Conservation (phyloP, 768 basidiomycete species). For the Favolaschia claudopus region DNA sequence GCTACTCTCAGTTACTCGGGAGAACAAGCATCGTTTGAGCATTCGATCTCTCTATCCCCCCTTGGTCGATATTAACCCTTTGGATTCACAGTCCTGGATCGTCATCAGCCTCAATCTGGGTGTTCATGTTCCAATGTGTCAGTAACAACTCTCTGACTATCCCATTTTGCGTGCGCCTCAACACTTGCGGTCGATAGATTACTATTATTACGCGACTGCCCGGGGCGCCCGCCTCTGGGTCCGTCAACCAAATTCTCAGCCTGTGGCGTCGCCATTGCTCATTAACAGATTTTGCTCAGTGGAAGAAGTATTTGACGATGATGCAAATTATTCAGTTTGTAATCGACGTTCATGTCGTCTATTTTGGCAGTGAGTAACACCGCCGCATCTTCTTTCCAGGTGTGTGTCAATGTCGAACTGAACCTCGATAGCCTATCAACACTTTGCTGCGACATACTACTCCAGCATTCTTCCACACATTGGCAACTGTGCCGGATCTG, state of each 20-base stretch:
- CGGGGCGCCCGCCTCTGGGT: conserved; percentile 98
- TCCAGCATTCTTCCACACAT: conserved; percentile 62
- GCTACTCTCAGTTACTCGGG: conserved; percentile 93
- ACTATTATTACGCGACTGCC: conserved; percentile 98
- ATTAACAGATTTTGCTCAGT: conserved; percentile 53
- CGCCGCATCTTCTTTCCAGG: neutral
- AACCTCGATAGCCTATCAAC: conserved; percentile 74
- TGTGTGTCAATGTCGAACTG: conserved; percentile 11
- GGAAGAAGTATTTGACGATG: conserved; percentile 96
- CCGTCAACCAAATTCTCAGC: too few relatives aligned
- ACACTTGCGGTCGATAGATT: conserved; percentile 69
- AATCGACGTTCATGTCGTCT: conserved; percentile 87
- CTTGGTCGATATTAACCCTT: conserved; percentile 16
- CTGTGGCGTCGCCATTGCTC: neutral
- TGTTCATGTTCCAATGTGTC: conserved; percentile 98
- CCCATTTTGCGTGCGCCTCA: neutral
- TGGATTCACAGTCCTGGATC: conserved; percentile 91
- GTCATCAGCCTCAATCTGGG: conserved; percentile 88
- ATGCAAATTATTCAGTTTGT: conserved; percentile 97
- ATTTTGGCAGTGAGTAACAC: conserved; percentile 93
- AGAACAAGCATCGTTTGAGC: conserved; percentile 80
- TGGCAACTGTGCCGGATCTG: conserved; percentile 89
- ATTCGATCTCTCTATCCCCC: neutral
- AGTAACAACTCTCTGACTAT: conserved; percentile 42
- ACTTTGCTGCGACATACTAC: conserved; percentile 74